Evolutionary conservation across 139 green algal species (phyloP), one percentile per base, ranked within the genome.

Genomic region (Mesotaenium endlicherianum): DNA sequence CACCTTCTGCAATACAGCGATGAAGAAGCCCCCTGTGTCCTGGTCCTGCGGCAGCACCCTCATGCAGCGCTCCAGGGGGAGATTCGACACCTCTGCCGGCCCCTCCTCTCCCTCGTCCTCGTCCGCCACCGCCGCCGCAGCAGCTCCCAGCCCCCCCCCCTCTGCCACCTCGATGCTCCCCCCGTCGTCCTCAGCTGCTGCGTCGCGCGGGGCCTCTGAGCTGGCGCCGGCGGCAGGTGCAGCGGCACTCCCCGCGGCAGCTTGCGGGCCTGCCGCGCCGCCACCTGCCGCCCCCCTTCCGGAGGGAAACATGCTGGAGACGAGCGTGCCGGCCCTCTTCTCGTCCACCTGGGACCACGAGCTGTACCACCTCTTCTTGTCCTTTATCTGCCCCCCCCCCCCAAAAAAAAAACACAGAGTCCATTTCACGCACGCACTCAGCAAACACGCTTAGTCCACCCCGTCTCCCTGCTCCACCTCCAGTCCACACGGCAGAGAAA

Each of bases 1-100:
- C 80, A 93, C 81, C 92, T 99, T 99, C 42, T 93, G 38, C 39
- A 99, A 87, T 41, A 99, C 94, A 4, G 91, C 92, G 60, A 99
- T 92, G 76, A 99, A 99, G 92, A 99, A 99, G 69, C 97, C 95
- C 36, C 97, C 97, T 1, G 95, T 98, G 91, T 99, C 92, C 45
- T 92, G 77, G 75, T 97, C 91, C 91, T 99, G 96, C 3, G 97
- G 97, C 84, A 99, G 89, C 60, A 98, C 93, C 45, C 97, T 91
- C 94, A 98, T 97, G 92, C 94, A 98, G 67, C 91, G 92, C 70
- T 98, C 91, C 83, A 99, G 83, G 2, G 90, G 93, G 77, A 98
- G 85, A 31, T 85, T 75, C 14, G 30, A 76, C 42, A 45, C 67
- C 77, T 83, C 77, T 36, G 47, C 47, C 49, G 47, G 31, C 47